A percentile compares a stretch with the other conserved stretches of the same genome.
Conservation (phyloP, 805 yeast genomes). For the Barnettozyma sucrosica region DNA sequence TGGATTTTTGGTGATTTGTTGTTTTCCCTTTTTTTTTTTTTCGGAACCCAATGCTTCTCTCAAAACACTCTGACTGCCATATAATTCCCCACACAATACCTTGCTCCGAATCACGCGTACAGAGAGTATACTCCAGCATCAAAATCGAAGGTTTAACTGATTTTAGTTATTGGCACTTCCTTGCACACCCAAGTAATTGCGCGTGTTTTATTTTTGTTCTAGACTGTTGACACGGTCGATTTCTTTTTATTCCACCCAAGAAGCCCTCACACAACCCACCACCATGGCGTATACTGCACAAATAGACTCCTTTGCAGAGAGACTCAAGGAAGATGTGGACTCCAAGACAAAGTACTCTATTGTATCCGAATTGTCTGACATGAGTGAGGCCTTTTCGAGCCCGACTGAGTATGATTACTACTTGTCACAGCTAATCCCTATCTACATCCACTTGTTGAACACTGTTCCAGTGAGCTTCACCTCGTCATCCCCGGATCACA, state of each 20-base stretch:
- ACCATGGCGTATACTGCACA: conserved; percentile 40
- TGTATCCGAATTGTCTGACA: conserved; percentile 78
- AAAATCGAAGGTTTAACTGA: background rate
- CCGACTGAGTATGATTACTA: conserved; percentile 78
- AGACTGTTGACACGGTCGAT: background rate
- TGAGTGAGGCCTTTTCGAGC: conserved; percentile 77
- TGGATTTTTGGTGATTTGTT: background rate
- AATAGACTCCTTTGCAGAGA: conserved; percentile 60
- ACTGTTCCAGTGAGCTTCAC: conserved; percentile 68
- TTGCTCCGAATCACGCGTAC: background rate
- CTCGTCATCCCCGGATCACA: conserved; percentile 64
- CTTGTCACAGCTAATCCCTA: conserved; percentile 62
- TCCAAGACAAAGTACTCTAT: conserved; percentile 57
- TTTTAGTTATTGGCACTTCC: background rate
- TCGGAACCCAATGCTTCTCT: background rate
- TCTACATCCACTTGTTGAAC: conserved; percentile 56
- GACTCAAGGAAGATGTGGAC: conserved; percentile 51
- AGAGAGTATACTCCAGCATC: background rate
- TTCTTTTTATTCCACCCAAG: no score
- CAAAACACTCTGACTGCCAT: background rate
- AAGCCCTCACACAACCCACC: background rate
- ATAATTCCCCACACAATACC: background rate
- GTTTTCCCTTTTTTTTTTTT: background rate
- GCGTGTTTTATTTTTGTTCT: background rate
- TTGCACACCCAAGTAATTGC: background rate